Conservation (phyloP, 1,139 yeast genomes). For the Magnusiomyces ingens region DNA sequence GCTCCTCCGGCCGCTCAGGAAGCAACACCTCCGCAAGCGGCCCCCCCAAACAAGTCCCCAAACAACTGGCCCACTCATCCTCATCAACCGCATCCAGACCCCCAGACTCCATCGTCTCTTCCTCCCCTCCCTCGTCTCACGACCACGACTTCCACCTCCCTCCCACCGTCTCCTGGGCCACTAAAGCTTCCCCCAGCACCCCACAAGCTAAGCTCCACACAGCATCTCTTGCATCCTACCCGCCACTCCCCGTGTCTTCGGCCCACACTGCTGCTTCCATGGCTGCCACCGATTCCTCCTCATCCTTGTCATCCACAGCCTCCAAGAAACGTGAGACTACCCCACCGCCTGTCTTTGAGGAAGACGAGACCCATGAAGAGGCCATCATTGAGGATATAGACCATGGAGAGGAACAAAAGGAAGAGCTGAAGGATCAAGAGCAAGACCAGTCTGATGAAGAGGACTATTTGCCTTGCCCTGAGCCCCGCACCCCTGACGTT, state of each 20-base stretch:
- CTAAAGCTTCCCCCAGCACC: slow-evolving; percentile 25
- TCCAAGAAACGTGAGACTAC: not conserved
- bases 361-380: not conserved
- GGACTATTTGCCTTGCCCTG: slow-evolving; percentile 1
- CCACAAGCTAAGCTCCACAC: slow-evolving; percentile 9
- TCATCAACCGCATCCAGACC: not conserved
- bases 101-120: too few relatives aligned
- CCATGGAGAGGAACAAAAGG: not conserved
- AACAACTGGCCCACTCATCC: slow-evolving; percentile 5
- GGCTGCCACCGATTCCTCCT: not conserved
- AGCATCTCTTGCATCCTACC: slow-evolving; percentile 28
- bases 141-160: slow-evolving; percentile 23
- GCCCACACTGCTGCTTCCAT: slow-evolving; percentile 1
- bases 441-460: not conserved
- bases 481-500: slow-evolving; percentile 1
- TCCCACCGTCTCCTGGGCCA: slow-evolving; percentile 38
- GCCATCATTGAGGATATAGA: not conserved
- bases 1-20: slow-evolving; percentile 15
- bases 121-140: slow-evolving; percentile 19
- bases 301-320: not conserved
- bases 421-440: not conserved
- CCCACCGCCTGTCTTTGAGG: not conserved
- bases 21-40: not conserved
- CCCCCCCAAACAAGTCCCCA: not conserved
- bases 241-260: slow-evolving; percentile 27